Evolutionary conservation across 108 stramenopile genomes (phyloP), one percentile per base, ranked within the genome.

Genomic region (Epipyxis sp.): DNA sequence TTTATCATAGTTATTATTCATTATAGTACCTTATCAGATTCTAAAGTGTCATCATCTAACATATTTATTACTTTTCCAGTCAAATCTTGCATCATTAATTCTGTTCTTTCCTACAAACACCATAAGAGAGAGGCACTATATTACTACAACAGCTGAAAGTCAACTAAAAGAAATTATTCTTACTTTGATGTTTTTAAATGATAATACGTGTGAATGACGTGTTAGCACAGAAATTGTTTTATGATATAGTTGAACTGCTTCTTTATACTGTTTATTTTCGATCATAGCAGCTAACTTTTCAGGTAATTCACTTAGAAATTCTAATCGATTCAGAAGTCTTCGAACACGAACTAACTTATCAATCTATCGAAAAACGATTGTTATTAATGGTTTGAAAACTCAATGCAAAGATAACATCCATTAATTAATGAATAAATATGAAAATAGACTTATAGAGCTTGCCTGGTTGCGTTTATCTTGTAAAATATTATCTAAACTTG

Each of bases 271-370:
- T 34, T 54, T 74, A 1, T 62, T 42, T 43, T 76, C 79, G 44
- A 89, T 80, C 35, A 76, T 78, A 27, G 45, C 69, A 29, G 79
- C 78, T 44, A 89, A 82, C 34, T 83, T 85, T 27, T 80, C 59
- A 37, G 88, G 88, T 46, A 89, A 84, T 44, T 87, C 82, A 45
- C 84, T 85, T 35, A 89, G 58, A 57, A 88, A 88, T 61, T 88
- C 84, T 1, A 89, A 85, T 27, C 85, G 81, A 46, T 86, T 41
- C 29, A 89, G 82, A 30, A 87, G 78, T 1, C 87, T 59, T 37
- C 83, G 81, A 45, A 87, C 74, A 34, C 87, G 82, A 25, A 88
- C 86, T 0, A 89, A 83, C 85, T 85, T 87, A 32, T 86, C 85
- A 44, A 88, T 77, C 62, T 50, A 35, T 1, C 37, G 46, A 42